Conservation (phyloP, 2,329 filamentous ascomycete species). For the Apiospora saccharicola region DNA sequence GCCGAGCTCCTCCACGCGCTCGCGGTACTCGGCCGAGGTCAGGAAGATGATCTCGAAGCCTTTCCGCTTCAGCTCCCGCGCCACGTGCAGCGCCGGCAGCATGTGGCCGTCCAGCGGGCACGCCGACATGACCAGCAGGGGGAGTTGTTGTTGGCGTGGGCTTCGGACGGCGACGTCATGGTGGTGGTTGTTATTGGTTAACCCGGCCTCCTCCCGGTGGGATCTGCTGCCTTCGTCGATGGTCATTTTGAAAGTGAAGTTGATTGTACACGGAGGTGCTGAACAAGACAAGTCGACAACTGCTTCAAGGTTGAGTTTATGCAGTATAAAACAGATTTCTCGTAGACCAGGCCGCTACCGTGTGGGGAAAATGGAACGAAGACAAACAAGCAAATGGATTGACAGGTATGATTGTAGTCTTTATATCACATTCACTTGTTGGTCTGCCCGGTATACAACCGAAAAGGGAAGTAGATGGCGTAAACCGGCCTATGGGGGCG, state of each 20-base stretch:
- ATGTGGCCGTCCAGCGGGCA: conserved; percentile 35
- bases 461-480: neutral
- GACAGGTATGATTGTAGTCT: no score
- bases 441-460: no score
- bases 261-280: no score
- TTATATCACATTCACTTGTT: no score
- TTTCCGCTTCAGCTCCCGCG: conserved; percentile 40
- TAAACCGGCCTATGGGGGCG: neutral
- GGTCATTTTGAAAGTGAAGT: neutral
- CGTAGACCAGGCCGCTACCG: neutral
- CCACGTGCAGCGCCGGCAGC: conserved; percentile 38
- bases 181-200: neutral
- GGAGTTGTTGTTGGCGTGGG: neutral
- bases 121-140: conserved; percentile 34
- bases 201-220: neutral
- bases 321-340: neutral
- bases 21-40: conserved; percentile 39
- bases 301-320: no score
- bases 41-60: conserved; percentile 50
- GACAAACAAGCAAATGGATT: no score
- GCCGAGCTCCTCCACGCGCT: conserved; percentile 43
- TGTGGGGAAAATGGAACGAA: no score
- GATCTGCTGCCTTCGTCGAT: neutral
- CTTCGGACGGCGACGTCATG: neutral
- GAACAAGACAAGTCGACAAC: neutral